Evolutionary conservation across 2,329 filamentous ascomycete genomes (phyloP), one percentile per base, ranked within the genome.

Genomic region (Sarocladiaceae sp.): DNA sequence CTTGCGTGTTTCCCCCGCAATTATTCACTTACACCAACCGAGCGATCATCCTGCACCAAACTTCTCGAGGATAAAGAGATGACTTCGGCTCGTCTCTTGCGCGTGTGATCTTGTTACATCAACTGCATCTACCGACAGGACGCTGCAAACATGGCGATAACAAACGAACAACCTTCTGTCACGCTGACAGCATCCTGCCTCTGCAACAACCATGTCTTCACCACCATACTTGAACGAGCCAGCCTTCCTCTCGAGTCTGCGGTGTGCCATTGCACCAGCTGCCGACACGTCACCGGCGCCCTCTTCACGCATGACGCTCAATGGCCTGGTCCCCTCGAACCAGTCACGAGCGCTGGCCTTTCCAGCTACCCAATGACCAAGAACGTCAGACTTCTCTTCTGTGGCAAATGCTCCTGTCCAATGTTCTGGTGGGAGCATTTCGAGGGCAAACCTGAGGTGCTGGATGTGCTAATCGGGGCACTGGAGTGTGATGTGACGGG

Each of bases 181-280:
- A 10, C 26, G 16, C 9, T 41, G 23, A 41, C n/a, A 29, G 37
- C 37, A 11, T 41, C 37, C 13, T 75, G 71, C 46, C 62, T 73
- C 21, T 74, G 70, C 60, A 64, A 62, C 45, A 48, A 56, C 3
- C 62, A 72, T 48, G 58, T 46, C 21, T 72, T 71, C 58, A 64
- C 55, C 4, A 48, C 61, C 4, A 27, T 48, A 2, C 48, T 72
- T 3, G 51, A 60, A 3, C 47, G 44, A 21, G 60, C 63, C 3
- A 47, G 54, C 3, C 60, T 73, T 3, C 72, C 71, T 3, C 58
- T 76, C 3, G 45, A 54, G 32, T 66, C 59, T 1, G 51, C 54
- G 12, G 58, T 56, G 45, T 76, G 73, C 55, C 72, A 75, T 56
- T 75, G 72, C 59, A 56, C 57, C 32, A 72, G 70, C 4, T 75